phyloP scores from a whole-genome alignment of 2,329 filamentous ascomycete genomes.

The Epichloe bromicola region DNA sequence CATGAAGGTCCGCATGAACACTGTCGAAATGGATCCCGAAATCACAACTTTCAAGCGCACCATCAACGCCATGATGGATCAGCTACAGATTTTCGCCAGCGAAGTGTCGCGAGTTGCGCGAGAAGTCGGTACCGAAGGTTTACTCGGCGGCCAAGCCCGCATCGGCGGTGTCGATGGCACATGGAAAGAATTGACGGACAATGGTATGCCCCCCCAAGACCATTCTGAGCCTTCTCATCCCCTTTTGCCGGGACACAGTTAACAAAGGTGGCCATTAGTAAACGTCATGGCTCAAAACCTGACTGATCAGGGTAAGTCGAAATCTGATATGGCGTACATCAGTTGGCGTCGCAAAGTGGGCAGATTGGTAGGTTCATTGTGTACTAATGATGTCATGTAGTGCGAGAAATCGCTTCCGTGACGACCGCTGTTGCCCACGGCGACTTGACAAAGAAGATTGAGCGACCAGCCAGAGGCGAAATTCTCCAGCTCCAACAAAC shows the following conservation, averaged over 20 bases:
- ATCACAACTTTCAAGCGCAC: constrained; percentile 96
- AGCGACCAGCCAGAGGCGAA: constrained; percentile 67
- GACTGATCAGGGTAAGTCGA: constrained; percentile 51
- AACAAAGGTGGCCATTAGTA: constrained; percentile 32
- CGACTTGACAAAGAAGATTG: constrained; percentile 74
- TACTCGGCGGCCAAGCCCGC: constrained; percentile 84
- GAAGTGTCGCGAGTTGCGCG: constrained; percentile 90
- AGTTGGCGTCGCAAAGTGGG: background rate
- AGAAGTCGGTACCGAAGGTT: constrained; percentile 91
- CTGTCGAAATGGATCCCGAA: constrained; percentile 93
- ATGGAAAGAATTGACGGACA: constrained; percentile 93
- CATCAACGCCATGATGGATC: constrained; percentile 99
- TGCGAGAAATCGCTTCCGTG: constrained; percentile 74
- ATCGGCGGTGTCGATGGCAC: constrained; percentile 92
- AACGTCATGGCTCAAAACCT: constrained; percentile 78
- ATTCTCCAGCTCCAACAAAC: constrained; percentile 75
- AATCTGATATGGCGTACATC: background rate
- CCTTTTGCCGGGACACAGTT: constrained; percentile 4
- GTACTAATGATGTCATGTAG: constrained; percentile 22
- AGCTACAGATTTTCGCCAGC: constrained; percentile 89
- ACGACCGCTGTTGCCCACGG: constrained; percentile 74
- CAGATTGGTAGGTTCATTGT: background rate
- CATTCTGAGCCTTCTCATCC: background rate
- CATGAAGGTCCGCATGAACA: constrained; percentile 93
- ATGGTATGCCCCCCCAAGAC: constrained; percentile 34